Percentiles rank a stretch among this genome's conserved stretches.
Conservation (phyloP, 208 protist genomes). For the Angomonas deanei region DNA sequence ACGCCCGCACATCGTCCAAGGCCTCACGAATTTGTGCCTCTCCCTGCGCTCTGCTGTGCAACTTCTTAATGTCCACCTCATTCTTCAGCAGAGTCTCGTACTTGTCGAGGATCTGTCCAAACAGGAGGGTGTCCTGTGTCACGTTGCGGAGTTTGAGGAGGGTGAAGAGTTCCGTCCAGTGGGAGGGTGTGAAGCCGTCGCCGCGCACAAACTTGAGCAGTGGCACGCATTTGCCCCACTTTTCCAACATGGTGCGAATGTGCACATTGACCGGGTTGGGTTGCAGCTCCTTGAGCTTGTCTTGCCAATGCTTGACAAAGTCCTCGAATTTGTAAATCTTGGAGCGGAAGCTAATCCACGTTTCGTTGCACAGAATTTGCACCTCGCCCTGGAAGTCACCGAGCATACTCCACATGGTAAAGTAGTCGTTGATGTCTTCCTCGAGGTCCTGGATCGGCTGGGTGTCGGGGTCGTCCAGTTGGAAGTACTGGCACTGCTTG, state of each 20-base stretch:
- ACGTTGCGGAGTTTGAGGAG: conserved; percentile 72
- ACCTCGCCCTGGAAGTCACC: conserved; percentile 85
- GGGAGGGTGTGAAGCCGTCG: conserved; percentile 92
- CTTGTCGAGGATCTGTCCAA: conserved; percentile 88
- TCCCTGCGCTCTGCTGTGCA: conserved; percentile 92
- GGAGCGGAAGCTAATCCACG: conserved; percentile 93
- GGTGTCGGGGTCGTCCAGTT: conserved; percentile 82
- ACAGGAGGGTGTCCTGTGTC: conserved; percentile 87
- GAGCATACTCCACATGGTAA: conserved; percentile 83
- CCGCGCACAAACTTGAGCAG: conserved; percentile 92
- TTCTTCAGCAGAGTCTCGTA: conserved; percentile 70
- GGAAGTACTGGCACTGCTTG: conserved; percentile 91
- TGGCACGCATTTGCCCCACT: conserved; percentile 75
- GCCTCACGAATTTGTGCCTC: conserved; percentile 96
- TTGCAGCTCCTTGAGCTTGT: conserved; percentile 73
- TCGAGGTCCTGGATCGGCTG: conserved; percentile 67
- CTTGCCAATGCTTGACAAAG: conserved; percentile 91
- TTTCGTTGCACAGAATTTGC: conserved; percentile 62
- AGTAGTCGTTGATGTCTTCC: conserved; percentile 82
- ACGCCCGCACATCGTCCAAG: conserved; percentile 92
- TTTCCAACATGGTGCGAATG: conserved; percentile 85
- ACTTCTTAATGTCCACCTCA: conserved; percentile 86
- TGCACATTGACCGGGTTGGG: conserved; percentile 80
- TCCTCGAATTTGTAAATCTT: conserved; percentile 95
- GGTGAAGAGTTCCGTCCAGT: conserved; percentile 94